phyloP scores from a whole-genome alignment of 352 stramenopile species.

The Phytophthora citrophthora region DNA sequence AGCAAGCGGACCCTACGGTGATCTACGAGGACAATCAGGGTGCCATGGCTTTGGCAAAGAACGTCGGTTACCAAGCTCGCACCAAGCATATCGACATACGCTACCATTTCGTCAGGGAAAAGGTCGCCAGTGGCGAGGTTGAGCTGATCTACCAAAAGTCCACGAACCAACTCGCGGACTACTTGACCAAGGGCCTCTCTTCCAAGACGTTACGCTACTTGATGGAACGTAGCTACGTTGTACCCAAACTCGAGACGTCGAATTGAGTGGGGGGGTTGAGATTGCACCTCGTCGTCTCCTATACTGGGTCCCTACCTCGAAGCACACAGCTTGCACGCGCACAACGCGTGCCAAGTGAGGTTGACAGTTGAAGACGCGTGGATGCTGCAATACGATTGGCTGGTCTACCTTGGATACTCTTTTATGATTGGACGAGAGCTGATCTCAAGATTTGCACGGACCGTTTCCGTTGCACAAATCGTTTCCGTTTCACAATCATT shows the following conservation, averaged over 20 bases:
- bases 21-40: too few species aligned
- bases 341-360: too few species aligned
- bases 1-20: neutral
- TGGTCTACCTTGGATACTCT: too few species aligned
- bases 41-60: too few species aligned
- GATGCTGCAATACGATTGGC: too few species aligned
- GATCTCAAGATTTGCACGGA: too few species aligned
- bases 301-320: too few species aligned
- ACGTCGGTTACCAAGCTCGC: constrained; percentile 20
- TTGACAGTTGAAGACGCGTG: too few species aligned
- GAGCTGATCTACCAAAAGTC: constrained; percentile 21
- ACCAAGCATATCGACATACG: constrained; percentile 30
- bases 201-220: constrained; percentile 26
- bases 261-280: constrained; percentile 19
- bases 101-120: constrained; percentile 20
- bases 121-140: constrained; percentile 9
- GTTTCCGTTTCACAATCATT: too few species aligned
- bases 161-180: constrained; percentile 19
- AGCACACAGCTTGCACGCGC: too few species aligned
- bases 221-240: constrained; percentile 3
- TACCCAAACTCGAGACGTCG: constrained; percentile 1
- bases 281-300: constrained; percentile 14
- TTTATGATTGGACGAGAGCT: too few species aligned
- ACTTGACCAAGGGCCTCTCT: neutral
- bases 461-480: too few species aligned